Conservation (phyloP, 1,284 basidiomycete species). For the Afroboletus lepidellus region DNA sequence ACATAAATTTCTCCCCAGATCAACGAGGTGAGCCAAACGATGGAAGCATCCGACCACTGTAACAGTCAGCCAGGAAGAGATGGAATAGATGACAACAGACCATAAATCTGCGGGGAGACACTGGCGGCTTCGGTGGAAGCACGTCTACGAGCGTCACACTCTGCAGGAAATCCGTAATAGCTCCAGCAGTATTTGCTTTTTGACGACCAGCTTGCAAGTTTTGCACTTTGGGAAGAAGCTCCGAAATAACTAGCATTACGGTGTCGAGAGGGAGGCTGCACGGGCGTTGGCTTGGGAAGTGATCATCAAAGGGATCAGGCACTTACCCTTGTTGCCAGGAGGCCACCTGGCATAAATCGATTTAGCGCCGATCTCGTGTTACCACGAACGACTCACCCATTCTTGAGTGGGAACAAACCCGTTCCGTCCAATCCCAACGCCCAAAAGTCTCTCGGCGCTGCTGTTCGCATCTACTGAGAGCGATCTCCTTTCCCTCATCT, state of each 20-base stretch:
- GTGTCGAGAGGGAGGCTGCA: constrained; percentile 79
- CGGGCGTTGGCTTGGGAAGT: constrained; percentile 7
- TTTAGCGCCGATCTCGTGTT: background rate
- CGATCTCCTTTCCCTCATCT: constrained; percentile 73
- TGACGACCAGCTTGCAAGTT: constrained; percentile 66
- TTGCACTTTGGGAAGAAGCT: constrained; percentile 85
- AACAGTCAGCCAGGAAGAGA: constrained; percentile 5
- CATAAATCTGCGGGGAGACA: constrained; percentile 70
- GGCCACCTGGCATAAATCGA: constrained; percentile 50
- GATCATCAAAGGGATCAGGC: constrained; percentile 1
- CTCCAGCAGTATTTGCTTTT: constrained; percentile 61
- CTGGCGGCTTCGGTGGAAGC: constrained; percentile 66
- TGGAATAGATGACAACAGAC: constrained; percentile 40
- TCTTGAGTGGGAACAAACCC: constrained; percentile 92
- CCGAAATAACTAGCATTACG: constrained; percentile 81
- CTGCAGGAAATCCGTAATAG: constrained; percentile 69
- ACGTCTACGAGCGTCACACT: constrained; percentile 63
- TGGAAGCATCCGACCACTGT: constrained; percentile 86
- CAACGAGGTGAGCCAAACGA: constrained; percentile 86
- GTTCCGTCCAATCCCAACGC: constrained; percentile 73
- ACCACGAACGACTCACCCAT: constrained; percentile 64
- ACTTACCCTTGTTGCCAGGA: constrained; percentile 85
- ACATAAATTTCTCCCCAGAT: constrained; percentile 95
- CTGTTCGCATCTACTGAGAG: constrained; percentile 57
- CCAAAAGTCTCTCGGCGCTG: constrained; percentile 62